Percentiles rank a stretch among this genome's conserved stretches.
These are phyloP conservation scores for Terana coerulea DNA, from an alignment of 768 basidiomycete genomes.

Conservation along the genomic window DNA sequence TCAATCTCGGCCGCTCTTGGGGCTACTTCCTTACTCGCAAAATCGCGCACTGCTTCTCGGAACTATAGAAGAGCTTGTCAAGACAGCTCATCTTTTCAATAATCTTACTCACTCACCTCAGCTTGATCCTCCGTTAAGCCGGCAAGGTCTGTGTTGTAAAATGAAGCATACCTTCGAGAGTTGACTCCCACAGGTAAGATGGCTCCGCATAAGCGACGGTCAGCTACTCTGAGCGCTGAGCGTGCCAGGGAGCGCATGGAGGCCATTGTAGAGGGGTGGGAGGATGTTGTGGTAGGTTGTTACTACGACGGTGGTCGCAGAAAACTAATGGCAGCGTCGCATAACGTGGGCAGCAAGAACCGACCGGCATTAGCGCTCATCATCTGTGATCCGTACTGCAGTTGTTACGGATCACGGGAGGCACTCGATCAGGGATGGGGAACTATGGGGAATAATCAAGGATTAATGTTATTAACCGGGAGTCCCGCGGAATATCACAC, in stretches of 20 bases:
- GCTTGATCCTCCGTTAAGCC: slow-evolving; percentile 78
- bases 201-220: neutral
- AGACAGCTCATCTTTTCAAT: neutral
- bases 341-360: no score
- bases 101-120: slow-evolving; percentile 48
- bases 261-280: neutral
- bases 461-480: no score
- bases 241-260: slow-evolving; percentile 1
- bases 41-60: slow-evolving; percentile 70
- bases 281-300: no score
- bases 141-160: slow-evolving; percentile 69
- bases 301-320: no score
- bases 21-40: slow-evolving; percentile 80
- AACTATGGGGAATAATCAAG: no score
- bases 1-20: slow-evolving; percentile 87
- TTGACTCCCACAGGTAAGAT: neutral
- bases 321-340: no score
- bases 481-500: no score
- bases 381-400: no score
- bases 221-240: neutral
- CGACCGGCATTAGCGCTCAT: no score
- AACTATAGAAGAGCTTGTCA: slow-evolving; percentile 56
- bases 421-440: no score
- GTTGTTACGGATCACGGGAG: no score
- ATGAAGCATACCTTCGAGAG: slow-evolving; percentile 35